Conservation (phyloP, 306 rosid species). For the Vachellia collinsii region DNA sequence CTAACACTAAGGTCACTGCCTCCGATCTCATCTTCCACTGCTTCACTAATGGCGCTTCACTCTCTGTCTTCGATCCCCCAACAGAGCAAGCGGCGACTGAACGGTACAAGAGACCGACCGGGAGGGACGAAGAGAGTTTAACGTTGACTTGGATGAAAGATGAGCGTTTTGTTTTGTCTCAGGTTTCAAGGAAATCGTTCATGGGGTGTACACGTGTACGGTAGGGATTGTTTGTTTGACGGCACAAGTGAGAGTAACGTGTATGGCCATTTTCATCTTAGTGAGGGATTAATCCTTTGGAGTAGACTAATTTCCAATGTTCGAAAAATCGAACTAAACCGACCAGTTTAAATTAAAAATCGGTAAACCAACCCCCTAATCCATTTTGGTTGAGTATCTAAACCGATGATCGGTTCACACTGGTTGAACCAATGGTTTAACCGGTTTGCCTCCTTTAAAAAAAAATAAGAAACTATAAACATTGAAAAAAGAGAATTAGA, state of each 20-base stretch:
- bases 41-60: not conserved
- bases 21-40: slow-evolving; percentile 57
- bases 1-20: slow-evolving; percentile 61
- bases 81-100: not conserved
- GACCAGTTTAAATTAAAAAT: too few species aligned
- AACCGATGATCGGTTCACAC: too few species aligned
- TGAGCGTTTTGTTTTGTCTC: not conserved
- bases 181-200: not conserved
- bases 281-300: too few species aligned
- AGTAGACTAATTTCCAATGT: too few species aligned
- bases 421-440: too few species aligned
- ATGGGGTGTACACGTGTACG: not conserved
- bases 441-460: too few species aligned
- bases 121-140: not conserved
- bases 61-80: not conserved
- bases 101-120: not conserved
- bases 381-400: too few species aligned
- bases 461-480: too few species aligned
- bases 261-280: too few species aligned
- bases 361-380: too few species aligned
- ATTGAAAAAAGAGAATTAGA: too few species aligned
- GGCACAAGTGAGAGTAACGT: not conserved
- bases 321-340: too few species aligned
- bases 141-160: not conserved
- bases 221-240: not conserved